phyloP scores from a whole-genome alignment of 2,329 filamentous ascomycete species.

The Hymenotorrendiella dingleyae region DNA sequence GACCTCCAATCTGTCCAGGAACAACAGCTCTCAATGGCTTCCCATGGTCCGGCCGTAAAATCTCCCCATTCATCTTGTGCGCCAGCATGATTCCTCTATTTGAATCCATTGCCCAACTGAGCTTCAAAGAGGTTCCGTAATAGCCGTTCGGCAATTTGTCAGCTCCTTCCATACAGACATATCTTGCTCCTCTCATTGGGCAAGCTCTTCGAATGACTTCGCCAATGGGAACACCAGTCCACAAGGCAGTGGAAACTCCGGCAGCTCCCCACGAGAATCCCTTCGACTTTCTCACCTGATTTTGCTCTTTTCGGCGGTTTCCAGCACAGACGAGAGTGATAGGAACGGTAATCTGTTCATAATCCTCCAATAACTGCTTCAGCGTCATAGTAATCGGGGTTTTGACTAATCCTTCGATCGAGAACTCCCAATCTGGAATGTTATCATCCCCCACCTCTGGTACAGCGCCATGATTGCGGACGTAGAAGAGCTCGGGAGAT shows the following conservation, averaged over 20 bases:
- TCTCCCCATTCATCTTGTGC: constrained; percentile 85
- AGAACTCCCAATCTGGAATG: constrained; percentile 74
- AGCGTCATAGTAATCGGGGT: constrained; percentile 68
- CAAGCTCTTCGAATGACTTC: constrained; percentile 64
- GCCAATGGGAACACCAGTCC: constrained; percentile 73
- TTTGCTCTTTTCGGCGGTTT: constrained; percentile 89
- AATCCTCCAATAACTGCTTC: constrained; percentile 64
- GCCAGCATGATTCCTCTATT: constrained; percentile 82
- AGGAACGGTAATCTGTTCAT: constrained; percentile 77
- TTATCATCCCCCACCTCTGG: constrained; percentile 68
- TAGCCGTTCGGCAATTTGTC: constrained; percentile 83
- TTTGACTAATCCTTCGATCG: constrained; percentile 77
- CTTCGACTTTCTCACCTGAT: constrained; percentile 82
- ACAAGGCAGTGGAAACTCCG: constrained; percentile 79
- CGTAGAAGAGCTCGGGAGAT: constrained; percentile 82
- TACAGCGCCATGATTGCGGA: constrained; percentile 82
- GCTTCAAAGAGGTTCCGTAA: constrained; percentile 82
- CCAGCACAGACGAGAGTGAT: constrained; percentile 89
- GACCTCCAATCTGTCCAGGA: constrained; percentile 84
- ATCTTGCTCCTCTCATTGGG: constrained; percentile 65
- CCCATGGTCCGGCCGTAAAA: constrained; percentile 76
- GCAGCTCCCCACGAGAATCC: constrained; percentile 93
- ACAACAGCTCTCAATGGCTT: constrained; percentile 78
- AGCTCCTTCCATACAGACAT: constrained; percentile 86
- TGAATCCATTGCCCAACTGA: constrained; percentile 82